Evolutionary conservation across 768 basidiomycete genomes (phyloP), one percentile per base, ranked within the genome.

Genomic region (Cystofilobasidium bisporidii): DNA sequence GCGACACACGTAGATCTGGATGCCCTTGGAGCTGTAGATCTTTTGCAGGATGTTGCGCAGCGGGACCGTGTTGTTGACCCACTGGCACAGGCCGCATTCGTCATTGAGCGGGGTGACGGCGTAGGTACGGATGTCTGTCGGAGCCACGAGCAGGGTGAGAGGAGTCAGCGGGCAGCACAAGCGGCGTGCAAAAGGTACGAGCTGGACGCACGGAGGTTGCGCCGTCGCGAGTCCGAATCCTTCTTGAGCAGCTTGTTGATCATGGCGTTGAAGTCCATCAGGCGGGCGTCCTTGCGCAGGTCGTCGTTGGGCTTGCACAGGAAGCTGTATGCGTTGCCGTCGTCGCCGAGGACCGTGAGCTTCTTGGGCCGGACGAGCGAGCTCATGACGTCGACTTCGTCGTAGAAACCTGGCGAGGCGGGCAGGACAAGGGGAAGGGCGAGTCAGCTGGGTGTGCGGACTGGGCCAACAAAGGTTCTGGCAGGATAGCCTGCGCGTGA

Each of bases 81-180:
- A 99, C 84, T 99, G 91, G 65, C 98, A 91, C 59, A 98, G 85
- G 0, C 96, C 96, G 73, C 93, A 97, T 71, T 94, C 91, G 72
- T 98, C 94, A 74, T 96, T 97, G 70, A 99, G 81, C 8, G 93
- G 90, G 32, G 96, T 87, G n/a, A 98, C 91, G n/a, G 91, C 89
- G 74, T 98, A 99, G 2, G 96, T 98, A 30, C 94, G 85, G 67
- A 99, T 91, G 75, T 87, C 94, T 93, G 69, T n/a, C n/a, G n/a
- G n/a, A n/a, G n/a, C n/a, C n/a, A n/a, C 4, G 17, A 18, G 65
- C 14, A 53, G 33, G 24, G 6, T 3, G 32, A 48, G 26, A 32
- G 63, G 65, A 63, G 12, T 20, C 2, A 28, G 32, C 8, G 20
- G 40, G 26, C 0, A 8, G 6, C 6, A n/a, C n/a, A n/a, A n/a